Evolutionary conservation across 2,329 filamentous ascomycete species (phyloP), one percentile per base, ranked within the genome.

Genomic region (Alternaria angustiovoidea): DNA sequence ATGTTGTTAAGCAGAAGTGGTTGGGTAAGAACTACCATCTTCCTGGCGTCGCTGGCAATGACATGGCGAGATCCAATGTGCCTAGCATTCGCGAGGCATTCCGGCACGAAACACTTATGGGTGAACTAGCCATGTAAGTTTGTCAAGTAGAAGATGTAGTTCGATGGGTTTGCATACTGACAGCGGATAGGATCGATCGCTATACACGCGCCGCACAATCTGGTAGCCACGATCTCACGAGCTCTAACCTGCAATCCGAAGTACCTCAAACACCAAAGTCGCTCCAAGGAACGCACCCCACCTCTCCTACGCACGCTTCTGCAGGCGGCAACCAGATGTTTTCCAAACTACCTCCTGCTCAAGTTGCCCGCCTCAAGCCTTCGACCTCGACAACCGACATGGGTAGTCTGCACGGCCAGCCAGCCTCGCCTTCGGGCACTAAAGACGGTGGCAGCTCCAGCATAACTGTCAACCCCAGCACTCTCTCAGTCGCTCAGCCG

Each of bases 21-120:
- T 83, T 99, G 5, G 95, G 95, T 3, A 83, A 85, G 32, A 87
- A 91, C 65, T 98, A 90, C 76, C 84, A 91, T 73, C 81, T 90
- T 39, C 91, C 92, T 0, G 95, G 95, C 2, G 89, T 91, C 38
- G 85, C 86, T 56, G 95, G 95, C 14, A 99, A 99, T 68, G 90
- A 90, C 66, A 95, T 98, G 86, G 91, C 91, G 52, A 97, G 98
- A 81, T 97, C 93, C 60, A 99, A 99, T 75, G 92, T 99, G 7
- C 95, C 95, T 3, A 93, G 97, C 78, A 91, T 97, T 62, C 87
- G 95, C 55, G 92, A 96, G 75, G 91, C 92, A 49, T 99, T 96
- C 76, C 86, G 95, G 57, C 88, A 97, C 71, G 91, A 96, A 72
- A 98, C 94, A 0, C 83, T 96, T 70, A 80, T 90, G 55, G 91